Base-by-base conservation (phyloP, 192 early-diverging fungal species). In the Obelidium mucronatum region DNA sequence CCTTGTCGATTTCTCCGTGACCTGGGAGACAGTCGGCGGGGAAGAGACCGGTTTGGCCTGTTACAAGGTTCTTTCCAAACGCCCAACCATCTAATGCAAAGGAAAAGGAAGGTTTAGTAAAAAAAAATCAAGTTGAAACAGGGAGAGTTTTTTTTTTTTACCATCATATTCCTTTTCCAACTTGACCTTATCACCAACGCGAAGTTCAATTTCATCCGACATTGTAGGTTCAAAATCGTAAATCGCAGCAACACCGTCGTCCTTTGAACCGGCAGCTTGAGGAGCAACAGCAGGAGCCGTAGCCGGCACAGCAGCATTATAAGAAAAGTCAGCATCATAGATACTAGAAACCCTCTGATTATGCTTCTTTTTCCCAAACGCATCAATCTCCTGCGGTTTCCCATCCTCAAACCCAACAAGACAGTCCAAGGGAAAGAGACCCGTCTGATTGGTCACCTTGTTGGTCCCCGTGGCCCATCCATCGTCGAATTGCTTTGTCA, bases 41-140 rank as follows among this genome's bases (percentile, higher is more conserved):
- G 67, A 86, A 88, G 67, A 68, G 61, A 17, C 86, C 86, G 34
- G 76, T 77, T 59, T 76, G 59, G 24, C 82, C 80, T 4, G 86
- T 86, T 40, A 63, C 79, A 76, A 82, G 54, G 78, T 88, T 88
- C 36, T 77, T 73, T 15, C 86, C 86, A 40, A 62, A 82, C 26
- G 73, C 81, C 86, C 86, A 88, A 28, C 86, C 83, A 73, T 87
- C 86, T n/a, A n/a, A n/a, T n/a, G n/a, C n/a, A n/a, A n/a, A 28
- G 2, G 17, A 15, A 31, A 60, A 51, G 48, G 48, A n/a, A 51
- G 42, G 81, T 77, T 42, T 68, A n/a, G n/a, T n/a, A n/a, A n/a
- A n/a, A n/a, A n/a, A n/a, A n/a, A n/a, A n/a, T n/a, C n/a, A n/a
- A n/a, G n/a, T n/a, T n/a, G n/a, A n/a, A n/a, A n/a, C n/a, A n/a